Conservation (phyloP, 208 protist species). For the Acanthamoeba healyi region DNA sequence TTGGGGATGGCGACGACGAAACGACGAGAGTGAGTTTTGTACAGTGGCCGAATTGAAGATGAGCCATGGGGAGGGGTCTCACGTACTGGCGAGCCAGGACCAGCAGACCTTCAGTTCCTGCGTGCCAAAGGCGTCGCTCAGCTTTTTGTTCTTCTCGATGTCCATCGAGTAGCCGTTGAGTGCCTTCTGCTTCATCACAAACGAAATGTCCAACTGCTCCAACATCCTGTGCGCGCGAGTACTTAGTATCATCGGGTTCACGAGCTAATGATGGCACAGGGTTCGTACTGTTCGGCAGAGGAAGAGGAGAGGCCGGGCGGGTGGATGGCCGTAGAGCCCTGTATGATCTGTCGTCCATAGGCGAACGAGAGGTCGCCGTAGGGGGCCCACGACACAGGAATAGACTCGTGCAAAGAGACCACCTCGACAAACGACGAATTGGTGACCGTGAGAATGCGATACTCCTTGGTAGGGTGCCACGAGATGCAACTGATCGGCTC, state of each 20-base stretch:
- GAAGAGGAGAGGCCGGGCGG: conserved; percentile 15
- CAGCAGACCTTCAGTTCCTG: conserved; percentile 62
- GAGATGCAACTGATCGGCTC: conserved; percentile 74
- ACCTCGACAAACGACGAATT: conserved; percentile 76
- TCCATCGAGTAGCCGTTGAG: conserved; percentile 78
- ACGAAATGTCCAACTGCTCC: conserved; percentile 82
- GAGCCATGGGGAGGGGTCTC: not conserved
- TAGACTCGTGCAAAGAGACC: conserved; percentile 80
- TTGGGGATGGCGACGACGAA: not conserved
- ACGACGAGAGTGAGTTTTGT: no score
- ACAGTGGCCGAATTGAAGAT: no score
- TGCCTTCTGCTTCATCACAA: conserved; percentile 80
- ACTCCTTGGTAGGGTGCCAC: conserved; percentile 83
- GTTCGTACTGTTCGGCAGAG: conserved; percentile 1
- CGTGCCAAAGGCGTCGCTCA: conserved; percentile 50
- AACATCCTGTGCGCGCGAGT: conserved; percentile 52
- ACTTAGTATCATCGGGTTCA: not conserved
- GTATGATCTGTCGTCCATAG: conserved; percentile 74
- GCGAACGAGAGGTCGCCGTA: conserved; percentile 77
- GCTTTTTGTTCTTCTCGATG: conserved; percentile 74
- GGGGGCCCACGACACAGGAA: conserved; percentile 81
- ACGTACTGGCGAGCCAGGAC: conserved; percentile 72
- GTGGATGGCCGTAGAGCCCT: conserved; percentile 37
- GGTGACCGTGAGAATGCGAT: conserved; percentile 81
- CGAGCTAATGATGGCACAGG: not conserved